Evolutionary conservation across 345 rosid species (phyloP).

Genomic region (Camelina hispida): DNA sequence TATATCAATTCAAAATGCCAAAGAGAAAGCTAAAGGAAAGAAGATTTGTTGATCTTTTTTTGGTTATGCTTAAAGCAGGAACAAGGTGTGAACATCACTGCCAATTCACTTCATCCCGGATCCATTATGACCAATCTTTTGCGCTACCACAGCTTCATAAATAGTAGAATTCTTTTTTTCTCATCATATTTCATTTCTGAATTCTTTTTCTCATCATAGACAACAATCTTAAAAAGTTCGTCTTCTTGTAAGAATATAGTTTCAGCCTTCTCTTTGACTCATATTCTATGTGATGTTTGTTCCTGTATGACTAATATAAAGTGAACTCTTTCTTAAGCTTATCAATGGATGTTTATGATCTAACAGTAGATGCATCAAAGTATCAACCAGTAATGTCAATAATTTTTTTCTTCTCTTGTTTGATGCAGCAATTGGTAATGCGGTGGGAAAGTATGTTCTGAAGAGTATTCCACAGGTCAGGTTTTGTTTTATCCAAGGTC

Average conservation of each 20-base stretch:
- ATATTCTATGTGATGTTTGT: slow-evolving; percentile 2
- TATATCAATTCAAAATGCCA: neutral
- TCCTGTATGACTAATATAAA: neutral
- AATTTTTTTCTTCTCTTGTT: neutral
- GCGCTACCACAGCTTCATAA: slow-evolving; percentile 53
- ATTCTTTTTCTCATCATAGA: neutral
- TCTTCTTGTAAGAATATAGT: neutral
- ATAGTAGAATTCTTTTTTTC: slow-evolving; percentile 42
- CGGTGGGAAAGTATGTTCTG: slow-evolving; percentile 52
- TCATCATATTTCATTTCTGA: neutral
- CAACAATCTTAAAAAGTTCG: neutral
- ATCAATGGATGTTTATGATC: slow-evolving; percentile 17
- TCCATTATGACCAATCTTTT: slow-evolving; percentile 64
- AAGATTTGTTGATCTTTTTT: slow-evolving; percentile 21
- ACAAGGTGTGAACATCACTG: slow-evolving; percentile 62
- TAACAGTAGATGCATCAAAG: slow-evolving; percentile 4
- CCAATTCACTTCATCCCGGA: slow-evolving; percentile 85
- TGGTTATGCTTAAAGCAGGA: slow-evolving; percentile 53
- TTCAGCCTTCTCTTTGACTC: slow-evolving; percentile 9
- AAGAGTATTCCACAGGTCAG: slow-evolving; percentile 74
- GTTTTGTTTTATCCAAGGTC: neutral
- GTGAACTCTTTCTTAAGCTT: neutral
- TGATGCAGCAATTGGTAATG: slow-evolving; percentile 51
- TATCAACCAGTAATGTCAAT: neutral
- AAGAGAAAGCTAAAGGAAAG: slow-evolving; percentile 17